A percentile compares a stretch with the other conserved stretches of the same genome.
These are phyloP conservation scores for Clausena lansium DNA, from an alignment of 345 rosid species.

Conservation along the genomic window DNA sequence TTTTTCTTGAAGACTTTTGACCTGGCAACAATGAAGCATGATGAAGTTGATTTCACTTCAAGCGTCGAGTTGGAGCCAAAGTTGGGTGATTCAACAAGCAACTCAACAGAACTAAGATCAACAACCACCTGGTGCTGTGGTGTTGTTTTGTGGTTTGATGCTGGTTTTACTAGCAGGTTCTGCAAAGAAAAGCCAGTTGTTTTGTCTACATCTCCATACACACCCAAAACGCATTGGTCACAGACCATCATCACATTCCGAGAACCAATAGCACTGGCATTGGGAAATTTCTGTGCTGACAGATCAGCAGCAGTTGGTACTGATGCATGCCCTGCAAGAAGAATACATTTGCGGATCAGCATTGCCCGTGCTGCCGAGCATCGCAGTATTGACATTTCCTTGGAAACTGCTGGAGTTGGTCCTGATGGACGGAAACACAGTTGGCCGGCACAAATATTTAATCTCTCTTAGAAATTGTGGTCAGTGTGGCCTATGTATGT, in stretches of 20 bases:
- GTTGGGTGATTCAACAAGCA: constrained; percentile 9
- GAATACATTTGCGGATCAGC: constrained; percentile 67
- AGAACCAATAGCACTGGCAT: constrained; percentile 68
- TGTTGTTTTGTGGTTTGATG: constrained; percentile 85
- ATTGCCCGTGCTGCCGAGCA: constrained; percentile 71
- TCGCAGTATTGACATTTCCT: constrained; percentile 82
- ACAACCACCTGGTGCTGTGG: constrained; percentile 62
- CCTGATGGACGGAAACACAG: constrained; percentile 48
- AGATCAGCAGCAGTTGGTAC: constrained; percentile 50
- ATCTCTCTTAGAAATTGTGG: constrained; percentile 35
- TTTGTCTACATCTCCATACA: constrained; percentile 81
- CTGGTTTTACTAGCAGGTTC: constrained; percentile 81
- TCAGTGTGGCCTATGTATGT: too few species aligned
- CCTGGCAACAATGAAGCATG: constrained; percentile 74
- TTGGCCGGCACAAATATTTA: constrained; percentile 82
- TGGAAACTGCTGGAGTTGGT: constrained; percentile 60
- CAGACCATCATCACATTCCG: constrained; percentile 81
- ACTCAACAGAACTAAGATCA: constrained; percentile 17
- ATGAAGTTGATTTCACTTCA: constrained; percentile 92
- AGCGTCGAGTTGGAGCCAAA: constrained; percentile 43
- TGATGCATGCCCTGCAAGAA: constrained; percentile 54
- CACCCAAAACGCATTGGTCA: constrained; percentile 86
- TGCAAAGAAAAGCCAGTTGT: constrained; percentile 79
- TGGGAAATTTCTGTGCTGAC: constrained; percentile 24
- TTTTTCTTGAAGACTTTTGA: constrained; percentile 64